phyloP scores from a whole-genome alignment of 2,329 filamentous ascomycete species.

The Penicillium sp. region DNA sequence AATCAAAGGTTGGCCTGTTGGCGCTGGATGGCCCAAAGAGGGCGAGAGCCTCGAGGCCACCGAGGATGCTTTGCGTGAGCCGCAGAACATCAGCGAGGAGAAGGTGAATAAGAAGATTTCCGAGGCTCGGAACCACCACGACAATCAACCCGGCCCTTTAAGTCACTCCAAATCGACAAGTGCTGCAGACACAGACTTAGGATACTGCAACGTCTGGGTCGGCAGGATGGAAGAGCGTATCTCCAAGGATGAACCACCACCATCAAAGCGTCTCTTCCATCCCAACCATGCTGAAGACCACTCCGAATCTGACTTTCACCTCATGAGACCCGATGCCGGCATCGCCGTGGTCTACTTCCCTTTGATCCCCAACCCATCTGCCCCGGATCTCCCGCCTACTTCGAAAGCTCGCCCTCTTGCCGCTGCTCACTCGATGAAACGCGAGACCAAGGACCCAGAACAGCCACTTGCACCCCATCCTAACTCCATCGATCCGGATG shows the following conservation, averaged over 20 bases:
- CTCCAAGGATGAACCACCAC: conserved; percentile 52
- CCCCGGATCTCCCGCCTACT: conserved; percentile 29
- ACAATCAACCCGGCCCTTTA: neutral
- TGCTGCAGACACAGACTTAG: conserved; percentile 56
- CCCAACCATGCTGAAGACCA: conserved; percentile 51
- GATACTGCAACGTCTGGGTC: conserved; percentile 94
- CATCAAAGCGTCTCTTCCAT: conserved; percentile 50
- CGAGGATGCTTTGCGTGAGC: conserved; percentile 63
- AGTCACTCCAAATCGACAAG: conserved; percentile 18
- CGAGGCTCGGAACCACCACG: conserved; percentile 50
- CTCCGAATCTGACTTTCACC: conserved; percentile 62
- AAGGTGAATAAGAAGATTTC: conserved; percentile 64
- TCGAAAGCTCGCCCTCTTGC: conserved; percentile 24
- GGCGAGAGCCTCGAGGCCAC: conserved; percentile 59
- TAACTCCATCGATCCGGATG: conserved; percentile 72
- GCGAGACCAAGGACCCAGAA: conserved; percentile 12
- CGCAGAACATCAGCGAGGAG: conserved; percentile 59
- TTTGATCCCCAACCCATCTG: conserved; percentile 69
- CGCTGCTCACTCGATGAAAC: conserved; percentile 23
- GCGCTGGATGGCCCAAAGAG: conserved; percentile 82
- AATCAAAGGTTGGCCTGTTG: conserved; percentile 91
- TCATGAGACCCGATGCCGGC: conserved; percentile 75
- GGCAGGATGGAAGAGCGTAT: conserved; percentile 74
- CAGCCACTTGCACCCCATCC: conserved; percentile 49
- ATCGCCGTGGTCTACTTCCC: conserved; percentile 90